Conservation (phyloP, 116 monocot species). For the Iris pallida region DNA sequence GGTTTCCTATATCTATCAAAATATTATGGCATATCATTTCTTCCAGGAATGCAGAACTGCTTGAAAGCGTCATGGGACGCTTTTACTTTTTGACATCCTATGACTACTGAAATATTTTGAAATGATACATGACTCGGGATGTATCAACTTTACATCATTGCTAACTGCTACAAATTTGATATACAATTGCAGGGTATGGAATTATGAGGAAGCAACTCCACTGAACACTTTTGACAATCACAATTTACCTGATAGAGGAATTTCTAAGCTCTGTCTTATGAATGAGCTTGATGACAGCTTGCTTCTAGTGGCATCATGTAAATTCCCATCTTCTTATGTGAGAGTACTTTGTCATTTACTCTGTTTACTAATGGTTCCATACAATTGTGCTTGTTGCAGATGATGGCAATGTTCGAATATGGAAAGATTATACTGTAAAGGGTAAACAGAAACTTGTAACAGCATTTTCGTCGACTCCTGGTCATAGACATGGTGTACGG, state of each 20-base stretch:
- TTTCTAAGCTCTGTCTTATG: constrained; percentile 83
- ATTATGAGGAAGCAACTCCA: constrained; percentile 70
- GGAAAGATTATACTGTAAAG: constrained; percentile 68
- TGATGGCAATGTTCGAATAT: constrained; percentile 81
- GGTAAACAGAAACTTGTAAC: constrained; percentile 75
- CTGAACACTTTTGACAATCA: constrained; percentile 79
- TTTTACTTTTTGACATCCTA: no score
- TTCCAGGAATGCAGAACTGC: no score
- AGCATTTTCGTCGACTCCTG: constrained; percentile 72
- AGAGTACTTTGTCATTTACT: neutral
- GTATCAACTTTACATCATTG: neutral
- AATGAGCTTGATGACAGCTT: constrained; percentile 91
- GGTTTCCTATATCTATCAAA: no score
- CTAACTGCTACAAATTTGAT: constrained; percentile 4
- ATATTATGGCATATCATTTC: no score
- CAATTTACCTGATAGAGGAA: constrained; percentile 62
- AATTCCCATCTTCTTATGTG: constrained; percentile 3
- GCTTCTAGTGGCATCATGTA: constrained; percentile 87
- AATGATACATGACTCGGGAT: no score
- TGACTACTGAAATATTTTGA: no score
- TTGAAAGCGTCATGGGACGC: no score
- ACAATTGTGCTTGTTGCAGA: constrained; percentile 26
- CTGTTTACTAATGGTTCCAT: neutral
- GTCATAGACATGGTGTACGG: constrained; percentile 37
- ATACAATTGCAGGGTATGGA: constrained; percentile 62